Evolutionary conservation across 108 stramenopile genomes (phyloP).

Genomic region (Skeletonema costatum): DNA sequence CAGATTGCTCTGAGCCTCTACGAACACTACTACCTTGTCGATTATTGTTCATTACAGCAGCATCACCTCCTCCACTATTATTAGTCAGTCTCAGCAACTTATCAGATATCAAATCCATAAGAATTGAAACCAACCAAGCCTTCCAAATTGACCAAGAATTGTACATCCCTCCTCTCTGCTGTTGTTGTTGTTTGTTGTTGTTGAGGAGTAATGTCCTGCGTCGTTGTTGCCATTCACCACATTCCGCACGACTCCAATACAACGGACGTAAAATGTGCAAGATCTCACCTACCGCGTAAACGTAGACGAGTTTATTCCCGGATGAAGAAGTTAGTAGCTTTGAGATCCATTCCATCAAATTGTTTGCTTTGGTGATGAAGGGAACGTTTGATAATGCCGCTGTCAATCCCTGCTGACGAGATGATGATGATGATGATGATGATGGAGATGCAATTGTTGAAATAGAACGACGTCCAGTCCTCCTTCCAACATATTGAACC

Average conservation of each 20-base stretch:
- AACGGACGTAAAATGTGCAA: conserved; percentile 48
- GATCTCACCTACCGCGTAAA: conserved; percentile 36
- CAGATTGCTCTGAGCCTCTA: neutral
- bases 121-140: neutral
- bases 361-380: neutral
- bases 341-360: conserved; percentile 14
- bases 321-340: neutral
- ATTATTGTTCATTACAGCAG: neutral
- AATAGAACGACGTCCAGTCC: conserved; percentile 46
- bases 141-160: neutral
- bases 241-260: conserved; percentile 42
- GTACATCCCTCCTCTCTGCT: neutral
- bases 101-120: neutral
- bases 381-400: neutral
- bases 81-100: neutral
- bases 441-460: neutral
- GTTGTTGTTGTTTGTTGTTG: conserved; percentile 3
- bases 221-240: neutral
- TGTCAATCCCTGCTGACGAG: neutral
- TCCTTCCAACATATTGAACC: conserved; percentile 36
- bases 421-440: neutral
- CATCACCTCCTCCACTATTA: neutral
- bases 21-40: neutral
- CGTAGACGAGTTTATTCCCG: conserved; percentile 11
- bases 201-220: neutral